Percentiles rank a stretch among this genome's conserved stretches.
Conservation (phyloP, 2,329 filamentous ascomycete species). For the Purpureocillium takamizusanense region DNA sequence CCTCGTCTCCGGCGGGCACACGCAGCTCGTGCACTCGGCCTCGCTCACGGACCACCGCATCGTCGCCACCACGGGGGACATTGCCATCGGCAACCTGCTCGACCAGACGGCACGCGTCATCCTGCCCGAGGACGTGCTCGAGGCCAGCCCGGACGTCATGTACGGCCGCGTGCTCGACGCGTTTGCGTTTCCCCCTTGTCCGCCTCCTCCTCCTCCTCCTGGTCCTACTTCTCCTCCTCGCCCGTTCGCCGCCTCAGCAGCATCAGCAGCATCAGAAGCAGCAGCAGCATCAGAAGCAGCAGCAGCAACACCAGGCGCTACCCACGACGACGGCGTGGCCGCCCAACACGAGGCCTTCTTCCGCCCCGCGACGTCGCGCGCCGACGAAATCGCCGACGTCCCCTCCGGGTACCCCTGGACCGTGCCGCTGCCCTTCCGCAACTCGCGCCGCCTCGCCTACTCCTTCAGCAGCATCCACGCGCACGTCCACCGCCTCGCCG, state of each 20-base stretch:
- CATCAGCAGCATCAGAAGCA: not conserved
- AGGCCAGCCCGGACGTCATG: constrained; percentile 53
- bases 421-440: constrained; percentile 57
- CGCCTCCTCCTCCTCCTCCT: too few relatives aligned
- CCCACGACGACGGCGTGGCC: constrained; percentile 5
- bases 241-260: too few relatives aligned
- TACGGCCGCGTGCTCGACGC: constrained; percentile 73
- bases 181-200: constrained; percentile 63
- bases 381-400: constrained; percentile 44
- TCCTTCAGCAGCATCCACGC: constrained; percentile 65
- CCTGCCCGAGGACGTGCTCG: constrained; percentile 52
- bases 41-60: constrained; percentile 61
- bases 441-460: constrained; percentile 50
- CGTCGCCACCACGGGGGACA: constrained; percentile 64
- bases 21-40: constrained; percentile 69
- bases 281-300: not conserved
- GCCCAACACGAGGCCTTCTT: constrained; percentile 39
- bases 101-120: constrained; percentile 79
- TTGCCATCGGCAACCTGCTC: constrained; percentile 81
- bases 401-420: constrained; percentile 45
- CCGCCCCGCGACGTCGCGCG: constrained; percentile 44
- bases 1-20: constrained; percentile 88
- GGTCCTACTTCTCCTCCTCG: too few relatives aligned
- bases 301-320: constrained; percentile 7
- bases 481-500: constrained; percentile 35